Evolutionary conservation across 208 protist genomes (phyloP).

Genomic region (Naegleria fowleri): DNA sequence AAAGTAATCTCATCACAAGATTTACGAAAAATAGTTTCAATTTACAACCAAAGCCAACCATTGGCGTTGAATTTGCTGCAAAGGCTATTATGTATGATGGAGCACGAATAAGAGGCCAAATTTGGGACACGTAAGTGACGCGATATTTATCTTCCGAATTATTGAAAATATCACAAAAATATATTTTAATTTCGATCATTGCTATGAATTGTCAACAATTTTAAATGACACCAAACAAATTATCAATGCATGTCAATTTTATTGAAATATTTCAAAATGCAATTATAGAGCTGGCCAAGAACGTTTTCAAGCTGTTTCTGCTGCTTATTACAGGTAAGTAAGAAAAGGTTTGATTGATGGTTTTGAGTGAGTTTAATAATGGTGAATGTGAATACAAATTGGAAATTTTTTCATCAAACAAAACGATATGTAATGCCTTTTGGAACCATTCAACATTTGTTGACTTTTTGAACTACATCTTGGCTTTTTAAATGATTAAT

Average conservation of each 20-base stretch:
- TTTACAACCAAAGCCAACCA: slow-evolving; percentile 74
- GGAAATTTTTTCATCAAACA: too few relatives aligned
- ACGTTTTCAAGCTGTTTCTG: slow-evolving; percentile 96
- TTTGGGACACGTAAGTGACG: slow-evolving; percentile 87
- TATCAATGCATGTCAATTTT: not conserved
- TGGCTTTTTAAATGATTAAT: too few relatives aligned
- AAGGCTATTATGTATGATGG: slow-evolving; percentile 79
- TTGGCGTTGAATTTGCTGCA: slow-evolving; percentile 86
- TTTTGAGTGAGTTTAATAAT: too few relatives aligned
- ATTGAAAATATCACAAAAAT: not conserved
- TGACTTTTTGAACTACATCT: too few relatives aligned
- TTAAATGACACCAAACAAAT: too few relatives aligned
- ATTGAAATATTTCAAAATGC: not conserved
- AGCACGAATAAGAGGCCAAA: slow-evolving; percentile 95
- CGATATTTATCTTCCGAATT: not conserved
- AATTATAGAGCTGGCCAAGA: slow-evolving; percentile 70
- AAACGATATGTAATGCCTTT: too few relatives aligned
- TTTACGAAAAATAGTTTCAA: slow-evolving; percentile 77
- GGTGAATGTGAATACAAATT: not conserved
- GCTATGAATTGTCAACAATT: too few relatives aligned
- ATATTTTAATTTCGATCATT: not conserved
- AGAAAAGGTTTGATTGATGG: too few relatives aligned
- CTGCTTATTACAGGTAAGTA: not conserved
- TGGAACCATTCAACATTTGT: too few relatives aligned
- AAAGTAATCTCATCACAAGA: slow-evolving; percentile 76